A percentile compares a stretch with the other conserved stretches of the same genome.
Evolutionary conservation across 2,329 filamentous ascomycete species (phyloP).

Genomic region (Alternaria ethzedia): DNA sequence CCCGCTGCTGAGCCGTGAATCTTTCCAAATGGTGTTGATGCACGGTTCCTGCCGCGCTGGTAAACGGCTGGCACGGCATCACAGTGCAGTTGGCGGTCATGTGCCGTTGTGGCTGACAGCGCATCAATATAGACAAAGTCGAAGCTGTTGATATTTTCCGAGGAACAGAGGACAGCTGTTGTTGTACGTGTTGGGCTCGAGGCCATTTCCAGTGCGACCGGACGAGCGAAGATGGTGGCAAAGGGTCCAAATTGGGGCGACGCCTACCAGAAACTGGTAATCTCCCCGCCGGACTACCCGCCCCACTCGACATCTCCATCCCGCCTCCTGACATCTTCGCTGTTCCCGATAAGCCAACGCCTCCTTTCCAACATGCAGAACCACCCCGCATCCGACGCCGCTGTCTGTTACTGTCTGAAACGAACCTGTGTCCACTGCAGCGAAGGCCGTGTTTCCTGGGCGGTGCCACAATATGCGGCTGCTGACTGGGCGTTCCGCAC

Average conservation of each 20-base stretch:
- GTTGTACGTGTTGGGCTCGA: background rate
- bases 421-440: background rate
- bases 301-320: background rate
- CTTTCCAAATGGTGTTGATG: background rate
- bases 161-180: background rate
- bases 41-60: constrained; percentile 2
- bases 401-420: background rate
- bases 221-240: background rate
- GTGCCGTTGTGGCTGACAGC: background rate
- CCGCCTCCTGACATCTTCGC: background rate
- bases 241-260: constrained; percentile 7
- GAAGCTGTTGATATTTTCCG: background rate
- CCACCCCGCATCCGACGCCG: background rate
- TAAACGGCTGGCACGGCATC: constrained; percentile 8
- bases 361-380: background rate
- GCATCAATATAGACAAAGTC: background rate
- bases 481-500: background rate
- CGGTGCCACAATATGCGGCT: background rate
- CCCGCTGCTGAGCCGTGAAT: constrained; percentile 2
- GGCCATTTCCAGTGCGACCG: background rate
- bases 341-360: background rate
- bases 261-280: background rate
- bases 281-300: constrained; percentile 3
- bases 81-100: background rate
- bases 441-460: background rate